A percentile compares a stretch with the other conserved stretches of the same genome.
Evolutionary conservation across 1,139 yeast genomes (phyloP).

Genomic region (Diutina scorzettiae): DNA sequence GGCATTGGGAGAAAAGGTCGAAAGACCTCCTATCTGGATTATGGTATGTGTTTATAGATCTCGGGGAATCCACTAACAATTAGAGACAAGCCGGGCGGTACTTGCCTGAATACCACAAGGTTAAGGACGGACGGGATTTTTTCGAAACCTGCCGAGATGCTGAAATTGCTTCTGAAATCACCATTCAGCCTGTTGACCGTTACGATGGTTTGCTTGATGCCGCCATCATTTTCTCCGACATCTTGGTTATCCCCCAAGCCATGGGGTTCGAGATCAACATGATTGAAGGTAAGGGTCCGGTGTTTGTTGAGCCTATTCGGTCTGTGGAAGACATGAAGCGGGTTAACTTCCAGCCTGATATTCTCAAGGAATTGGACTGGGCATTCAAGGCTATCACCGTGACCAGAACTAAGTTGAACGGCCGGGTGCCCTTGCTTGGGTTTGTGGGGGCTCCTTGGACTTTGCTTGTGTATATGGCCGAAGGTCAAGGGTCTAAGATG

Average conservation of each 20-base stretch:
- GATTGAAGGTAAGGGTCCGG: conserved; percentile 94
- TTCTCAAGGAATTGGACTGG: conserved; percentile 75
- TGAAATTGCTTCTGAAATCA: conserved; percentile 83
- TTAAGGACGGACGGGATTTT: conserved; percentile 77
- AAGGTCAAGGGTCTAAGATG: conserved; percentile 92
- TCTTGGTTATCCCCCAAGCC: conserved; percentile 93
- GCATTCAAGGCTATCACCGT: conserved; percentile 85
- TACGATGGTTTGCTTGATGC: conserved; percentile 88
- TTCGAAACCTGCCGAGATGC: conserved; percentile 91
- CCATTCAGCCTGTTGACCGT: conserved; percentile 90
- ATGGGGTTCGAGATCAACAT: conserved; percentile 93
- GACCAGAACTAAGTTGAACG: conserved; percentile 72
- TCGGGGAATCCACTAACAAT: background rate
- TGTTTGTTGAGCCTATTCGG: conserved; percentile 80
- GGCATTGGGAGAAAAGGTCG: conserved; percentile 73
- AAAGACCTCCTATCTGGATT: conserved; percentile 97
- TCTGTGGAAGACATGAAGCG: conserved; percentile 51
- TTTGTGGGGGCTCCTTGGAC: conserved; percentile 99
- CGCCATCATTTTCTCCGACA: conserved; percentile 92
- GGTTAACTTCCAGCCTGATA: conserved; percentile 54
- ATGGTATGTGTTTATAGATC: conserved; percentile 41
- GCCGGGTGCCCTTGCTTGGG: conserved; percentile 89
- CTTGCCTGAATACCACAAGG: conserved; percentile 84
- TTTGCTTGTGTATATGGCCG: conserved; percentile 88
- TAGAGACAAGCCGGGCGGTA: conserved; percentile 83